Evolutionary conservation across 2,329 filamentous ascomycete species (phyloP).

Genomic region (Penicillium sp.): DNA sequence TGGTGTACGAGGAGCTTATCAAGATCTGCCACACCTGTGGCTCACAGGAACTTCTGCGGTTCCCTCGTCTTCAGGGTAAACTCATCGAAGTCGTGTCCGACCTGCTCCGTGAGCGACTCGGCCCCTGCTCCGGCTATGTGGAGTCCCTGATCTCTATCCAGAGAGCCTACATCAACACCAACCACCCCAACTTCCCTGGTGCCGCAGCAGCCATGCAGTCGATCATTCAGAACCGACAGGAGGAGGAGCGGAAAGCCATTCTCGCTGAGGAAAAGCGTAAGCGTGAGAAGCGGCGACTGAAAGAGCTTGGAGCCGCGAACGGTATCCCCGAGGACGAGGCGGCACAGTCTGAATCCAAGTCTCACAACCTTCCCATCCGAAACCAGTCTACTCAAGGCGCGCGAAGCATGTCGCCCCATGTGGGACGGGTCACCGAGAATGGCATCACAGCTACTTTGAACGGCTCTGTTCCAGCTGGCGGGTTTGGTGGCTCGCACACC

Average conservation of each 20-base stretch:
- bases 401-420: slow-evolving; percentile 80
- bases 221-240: slow-evolving; percentile 91
- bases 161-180: slow-evolving; percentile 98
- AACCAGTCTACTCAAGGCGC: slow-evolving; percentile 62
- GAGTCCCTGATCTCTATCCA: slow-evolving; percentile 97
- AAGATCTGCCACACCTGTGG: slow-evolving; percentile 99
- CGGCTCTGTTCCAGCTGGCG: slow-evolving; percentile 62
- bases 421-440: slow-evolving; percentile 64
- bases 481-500: slow-evolving; percentile 62
- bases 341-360: slow-evolving; percentile 58
- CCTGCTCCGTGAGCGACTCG: slow-evolving; percentile 85
- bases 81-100: slow-evolving; percentile 98
- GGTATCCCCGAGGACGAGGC: slow-evolving; percentile 68
- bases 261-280: slow-evolving; percentile 83
- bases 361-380: slow-evolving; percentile 57
- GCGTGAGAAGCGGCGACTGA: slow-evolving; percentile 77
- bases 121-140: slow-evolving; percentile 86
- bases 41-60: slow-evolving; percentile 88
- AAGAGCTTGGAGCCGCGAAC: slow-evolving; percentile 77
- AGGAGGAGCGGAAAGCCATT: slow-evolving; percentile 80
- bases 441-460: slow-evolving; percentile 70
- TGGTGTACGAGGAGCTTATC: slow-evolving; percentile 98
- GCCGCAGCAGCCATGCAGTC: slow-evolving; percentile 97
- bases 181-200: slow-evolving; percentile 97
- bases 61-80: slow-evolving; percentile 90